Conservation (phyloP, 805 yeast genomes). For the Saturnispora silvae region DNA sequence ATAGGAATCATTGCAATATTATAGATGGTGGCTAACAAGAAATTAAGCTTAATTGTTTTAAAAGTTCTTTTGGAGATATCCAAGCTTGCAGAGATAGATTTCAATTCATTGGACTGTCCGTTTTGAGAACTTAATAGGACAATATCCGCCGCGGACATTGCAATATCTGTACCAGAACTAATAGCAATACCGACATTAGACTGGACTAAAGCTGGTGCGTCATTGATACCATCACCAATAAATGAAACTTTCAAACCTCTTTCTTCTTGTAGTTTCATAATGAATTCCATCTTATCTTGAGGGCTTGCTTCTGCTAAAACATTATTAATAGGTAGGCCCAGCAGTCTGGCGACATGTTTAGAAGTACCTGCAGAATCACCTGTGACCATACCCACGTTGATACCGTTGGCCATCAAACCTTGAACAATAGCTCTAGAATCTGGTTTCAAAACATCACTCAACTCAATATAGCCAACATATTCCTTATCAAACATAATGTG, state of each 20-base stretch:
- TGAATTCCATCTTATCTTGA: conserved; percentile 58
- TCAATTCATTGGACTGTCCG: conserved; percentile 10
- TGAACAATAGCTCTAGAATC: conserved; percentile 54
- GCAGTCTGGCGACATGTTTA: conserved; percentile 45
- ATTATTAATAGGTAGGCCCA: conserved; percentile 55
- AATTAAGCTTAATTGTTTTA: conserved; percentile 64
- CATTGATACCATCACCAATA: conserved; percentile 97
- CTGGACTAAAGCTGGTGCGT: conserved; percentile 88
- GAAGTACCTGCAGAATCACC: conserved; percentile 74
- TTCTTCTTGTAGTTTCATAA: conserved; percentile 41
- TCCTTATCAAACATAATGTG: conserved; percentile 43
- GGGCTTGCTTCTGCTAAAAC: conserved; percentile 75
- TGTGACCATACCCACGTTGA: conserved; percentile 73
- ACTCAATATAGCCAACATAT: conserved; percentile 54
- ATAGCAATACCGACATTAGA: conserved; percentile 88
- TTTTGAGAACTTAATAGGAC: conserved; percentile 42
- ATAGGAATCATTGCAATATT: conserved; percentile 81
- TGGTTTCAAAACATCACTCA: conserved; percentile 57
- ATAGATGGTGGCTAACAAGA: conserved; percentile 79
- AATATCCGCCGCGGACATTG: conserved; percentile 93
- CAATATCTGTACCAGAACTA: conserved; percentile 89
- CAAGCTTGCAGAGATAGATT: conserved; percentile 48
- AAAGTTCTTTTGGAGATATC: conserved; percentile 66
- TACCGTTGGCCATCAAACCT: conserved; percentile 40
- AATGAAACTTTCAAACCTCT: conserved; percentile 52